A percentile compares a stretch with the other conserved stretches of the same genome.
These are phyloP conservation scores for Cyberlindnera misumaiensis DNA, from an alignment of 805 yeast species.

Conservation along the genomic window DNA sequence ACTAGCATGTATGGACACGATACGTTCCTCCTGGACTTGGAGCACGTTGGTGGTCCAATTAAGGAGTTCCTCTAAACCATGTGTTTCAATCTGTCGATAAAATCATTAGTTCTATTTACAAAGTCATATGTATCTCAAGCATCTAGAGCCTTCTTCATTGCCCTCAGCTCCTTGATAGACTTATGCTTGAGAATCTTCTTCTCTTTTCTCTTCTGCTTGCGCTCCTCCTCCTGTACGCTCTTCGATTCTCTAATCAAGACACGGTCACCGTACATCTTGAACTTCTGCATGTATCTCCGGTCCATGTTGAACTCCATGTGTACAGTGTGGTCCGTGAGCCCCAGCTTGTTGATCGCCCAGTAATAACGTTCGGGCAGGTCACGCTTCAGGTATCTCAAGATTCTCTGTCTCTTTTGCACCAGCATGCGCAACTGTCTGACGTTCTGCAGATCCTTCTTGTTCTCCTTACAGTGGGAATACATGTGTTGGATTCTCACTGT, in stretches of 20 bases:
- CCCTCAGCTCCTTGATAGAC: slow-evolving; percentile 20
- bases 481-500: slow-evolving; percentile 75
- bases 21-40: slow-evolving; percentile 74
- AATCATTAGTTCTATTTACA: slow-evolving; percentile 1
- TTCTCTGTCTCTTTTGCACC: slow-evolving; percentile 84
- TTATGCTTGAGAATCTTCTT: slow-evolving; percentile 31
- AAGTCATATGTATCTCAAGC: neutral
- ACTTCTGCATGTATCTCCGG: slow-evolving; percentile 71
- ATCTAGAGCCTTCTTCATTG: slow-evolving; percentile 20
- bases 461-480: slow-evolving; percentile 62
- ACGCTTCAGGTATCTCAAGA: slow-evolving; percentile 74
- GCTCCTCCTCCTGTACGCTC: slow-evolving; percentile 38
- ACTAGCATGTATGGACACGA: slow-evolving; percentile 86
- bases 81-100: too few relatives aligned
- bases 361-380: slow-evolving; percentile 77
- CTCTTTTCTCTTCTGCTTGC: slow-evolving; percentile 40
- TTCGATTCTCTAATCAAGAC: slow-evolving; percentile 51
- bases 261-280: slow-evolving; percentile 71
- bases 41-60: slow-evolving; percentile 75
- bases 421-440: slow-evolving; percentile 69
- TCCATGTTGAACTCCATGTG: slow-evolving; percentile 77
- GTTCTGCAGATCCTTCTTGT: slow-evolving; percentile 67
- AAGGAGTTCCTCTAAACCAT: slow-evolving; percentile 46
- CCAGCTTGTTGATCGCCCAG: slow-evolving; percentile 81
- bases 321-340: slow-evolving; percentile 75